Evolutionary conservation across 345 rosid species (phyloP).

Genomic region (Ceriops decandra): DNA sequence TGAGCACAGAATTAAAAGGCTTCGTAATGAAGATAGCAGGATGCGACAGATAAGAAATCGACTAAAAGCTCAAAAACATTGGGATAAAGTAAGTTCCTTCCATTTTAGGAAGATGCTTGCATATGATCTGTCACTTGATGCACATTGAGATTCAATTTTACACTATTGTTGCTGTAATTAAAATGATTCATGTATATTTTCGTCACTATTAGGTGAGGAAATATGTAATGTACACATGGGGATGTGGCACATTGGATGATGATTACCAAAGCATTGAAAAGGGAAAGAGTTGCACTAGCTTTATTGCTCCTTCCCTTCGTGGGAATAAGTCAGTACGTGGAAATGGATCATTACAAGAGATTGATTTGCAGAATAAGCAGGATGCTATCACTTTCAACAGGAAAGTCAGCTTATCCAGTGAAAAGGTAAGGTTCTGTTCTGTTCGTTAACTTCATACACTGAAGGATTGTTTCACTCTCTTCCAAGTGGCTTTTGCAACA

Average conservation of each 20-base stretch:
- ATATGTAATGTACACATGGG: slow-evolving; percentile 85
- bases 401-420: slow-evolving; percentile 39
- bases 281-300: slow-evolving; percentile 33
- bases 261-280: slow-evolving; percentile 18
- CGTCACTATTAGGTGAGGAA: slow-evolving; percentile 63
- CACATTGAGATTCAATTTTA: neutral
- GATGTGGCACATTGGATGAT: slow-evolving; percentile 49
- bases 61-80: slow-evolving; percentile 70
- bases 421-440: slow-evolving; percentile 45
- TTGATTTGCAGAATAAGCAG: slow-evolving; percentile 18
- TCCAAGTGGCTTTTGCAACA: neutral
- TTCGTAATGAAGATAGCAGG: slow-evolving; percentile 71
- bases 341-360: slow-evolving; percentile 36
- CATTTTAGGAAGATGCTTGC: slow-evolving; percentile 5
- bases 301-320: slow-evolving; percentile 35
- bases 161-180: slow-evolving; percentile 5
- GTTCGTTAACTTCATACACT: neutral
- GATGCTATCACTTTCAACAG: slow-evolving; percentile 31
- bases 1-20: slow-evolving; percentile 76
- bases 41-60: slow-evolving; percentile 65
- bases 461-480: slow-evolving; percentile 5
- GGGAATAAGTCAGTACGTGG: slow-evolving; percentile 32
- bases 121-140: neutral
- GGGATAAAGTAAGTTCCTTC: slow-evolving; percentile 69
- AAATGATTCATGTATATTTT: slow-evolving; percentile 8